Evolutionary conservation across 805 yeast genomes (phyloP), one percentile per base, ranked within the genome.

Genomic region (Barnettozyma vustinii): DNA sequence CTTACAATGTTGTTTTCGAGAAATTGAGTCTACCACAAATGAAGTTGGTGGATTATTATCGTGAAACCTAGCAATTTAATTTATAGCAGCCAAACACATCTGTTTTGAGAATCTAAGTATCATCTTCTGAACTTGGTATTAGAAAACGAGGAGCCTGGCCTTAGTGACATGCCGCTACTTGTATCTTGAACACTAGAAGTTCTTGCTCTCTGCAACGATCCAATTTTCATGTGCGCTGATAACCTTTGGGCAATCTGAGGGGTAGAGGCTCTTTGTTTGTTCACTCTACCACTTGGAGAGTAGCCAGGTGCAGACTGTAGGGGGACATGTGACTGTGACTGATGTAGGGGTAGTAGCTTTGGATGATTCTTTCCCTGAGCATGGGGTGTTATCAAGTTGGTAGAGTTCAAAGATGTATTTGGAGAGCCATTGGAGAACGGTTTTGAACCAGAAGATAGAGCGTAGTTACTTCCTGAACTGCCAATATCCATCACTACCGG

Each of bases 1-100:
- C 63, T 5, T 62, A 58, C 33, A 62, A 59, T 36, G 51, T 57
- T 23, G 61, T 76, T 4, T 63, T 77, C 52, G 65, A 59, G 32
- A 67, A 65, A 48, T 59, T 78, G 36, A 62, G 73, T 16, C 49
- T 58, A 2, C 68, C 78, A 1, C 83, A 79, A 49, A 63, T 62
- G 46, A 75, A 71, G 52, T 59, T 80, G 44, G 70, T 79, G 15
- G 75, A 76, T 48, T 72, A 73, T 52, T 79, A 76, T 57, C 53
- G 61, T 50, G 56, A 57, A 3, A 54, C 51, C 41, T 55, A 42
- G 48, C 21, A 30, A 30, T 30, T 12, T 7, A 4, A 30, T 30
- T 30, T 13, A 30, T 30, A 13, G 16, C 16, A 30, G 8, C 33
- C 9, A 15, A 30, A 30, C 12, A 30, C 10, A 10, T 7, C 21